Conservation (phyloP, 352 stramenopile genomes). For the Bremia lactucae region DNA sequence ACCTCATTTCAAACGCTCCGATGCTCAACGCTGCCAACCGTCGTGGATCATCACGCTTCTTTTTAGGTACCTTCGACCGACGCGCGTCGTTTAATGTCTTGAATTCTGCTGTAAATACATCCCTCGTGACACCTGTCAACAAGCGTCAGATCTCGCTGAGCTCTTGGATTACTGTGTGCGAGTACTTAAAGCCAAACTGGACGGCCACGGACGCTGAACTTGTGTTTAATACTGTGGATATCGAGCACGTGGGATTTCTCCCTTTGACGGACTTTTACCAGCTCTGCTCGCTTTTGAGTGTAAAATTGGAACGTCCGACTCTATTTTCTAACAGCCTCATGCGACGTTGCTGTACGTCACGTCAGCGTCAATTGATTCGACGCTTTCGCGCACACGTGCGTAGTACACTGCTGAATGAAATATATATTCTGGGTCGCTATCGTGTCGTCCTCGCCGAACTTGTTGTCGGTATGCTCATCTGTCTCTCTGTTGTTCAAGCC, state of each 20-base stretch:
- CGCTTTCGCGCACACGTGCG: conserved; percentile 40
- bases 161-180: conserved; percentile 59
- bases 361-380: conserved; percentile 38
- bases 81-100: conserved; percentile 34
- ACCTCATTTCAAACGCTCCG: conserved; percentile 14
- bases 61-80: conserved; percentile 27
- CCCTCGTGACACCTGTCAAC: conserved; percentile 33
- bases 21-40: conserved; percentile 30
- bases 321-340: conserved; percentile 33
- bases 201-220: conserved; percentile 55
- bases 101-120: conserved; percentile 13
- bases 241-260: conserved; percentile 48
- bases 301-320: conserved; percentile 46
- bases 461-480: conserved; percentile 64
- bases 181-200: conserved; percentile 70
- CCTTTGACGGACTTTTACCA: conserved; percentile 69
- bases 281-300: conserved; percentile 63
- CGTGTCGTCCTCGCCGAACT: conserved; percentile 63
- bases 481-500: conserved; percentile 64
- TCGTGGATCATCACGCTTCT: conserved; percentile 60
- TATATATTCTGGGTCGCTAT: conserved; percentile 49
- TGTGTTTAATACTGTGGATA: conserved; percentile 74
- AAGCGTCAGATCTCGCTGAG: conserved; percentile 52
- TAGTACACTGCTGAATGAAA: conserved; percentile 48
- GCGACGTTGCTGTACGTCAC: conserved; percentile 33